phyloP scores from a whole-genome alignment of 345 rosid species.

The Citropsis articulata region DNA sequence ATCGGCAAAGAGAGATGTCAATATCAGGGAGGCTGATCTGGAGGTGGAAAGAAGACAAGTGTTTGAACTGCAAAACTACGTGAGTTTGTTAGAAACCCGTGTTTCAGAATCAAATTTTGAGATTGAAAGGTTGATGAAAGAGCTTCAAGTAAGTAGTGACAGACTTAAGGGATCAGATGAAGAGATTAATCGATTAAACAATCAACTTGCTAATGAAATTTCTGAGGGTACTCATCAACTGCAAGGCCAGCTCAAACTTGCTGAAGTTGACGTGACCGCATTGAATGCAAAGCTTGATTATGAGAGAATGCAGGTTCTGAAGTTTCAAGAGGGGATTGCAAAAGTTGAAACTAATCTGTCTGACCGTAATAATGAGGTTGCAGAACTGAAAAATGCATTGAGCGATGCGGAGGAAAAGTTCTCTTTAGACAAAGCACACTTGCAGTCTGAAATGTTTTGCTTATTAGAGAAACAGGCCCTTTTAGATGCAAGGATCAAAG shows the following conservation, averaged over 20 bases:
- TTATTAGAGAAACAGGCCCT: constrained; percentile 37
- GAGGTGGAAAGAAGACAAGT: constrained; percentile 35
- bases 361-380: constrained; percentile 34
- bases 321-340: constrained; percentile 38
- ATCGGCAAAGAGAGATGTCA: constrained; percentile 23
- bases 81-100: constrained; percentile 33
- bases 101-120: constrained; percentile 28
- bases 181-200: constrained; percentile 32
- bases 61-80: constrained; percentile 28
- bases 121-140: constrained; percentile 26
- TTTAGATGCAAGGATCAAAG: constrained; percentile 42
- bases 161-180: constrained; percentile 30
- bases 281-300: constrained; percentile 29
- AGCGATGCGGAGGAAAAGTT: constrained; percentile 50
- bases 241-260: constrained; percentile 28
- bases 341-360: constrained; percentile 32
- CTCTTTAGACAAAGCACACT: constrained; percentile 47
- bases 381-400: constrained; percentile 37
- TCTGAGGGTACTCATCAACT: neutral
- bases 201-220: constrained; percentile 18
- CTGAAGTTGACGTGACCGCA: constrained; percentile 18
- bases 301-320: constrained; percentile 41
- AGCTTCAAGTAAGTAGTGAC: constrained; percentile 33
- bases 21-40: constrained; percentile 23
- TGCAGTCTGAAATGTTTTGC: constrained; percentile 42